phyloP scores from a whole-genome alignment of 116 monocot genomes.

The Phalaenopsis hybrid region DNA sequence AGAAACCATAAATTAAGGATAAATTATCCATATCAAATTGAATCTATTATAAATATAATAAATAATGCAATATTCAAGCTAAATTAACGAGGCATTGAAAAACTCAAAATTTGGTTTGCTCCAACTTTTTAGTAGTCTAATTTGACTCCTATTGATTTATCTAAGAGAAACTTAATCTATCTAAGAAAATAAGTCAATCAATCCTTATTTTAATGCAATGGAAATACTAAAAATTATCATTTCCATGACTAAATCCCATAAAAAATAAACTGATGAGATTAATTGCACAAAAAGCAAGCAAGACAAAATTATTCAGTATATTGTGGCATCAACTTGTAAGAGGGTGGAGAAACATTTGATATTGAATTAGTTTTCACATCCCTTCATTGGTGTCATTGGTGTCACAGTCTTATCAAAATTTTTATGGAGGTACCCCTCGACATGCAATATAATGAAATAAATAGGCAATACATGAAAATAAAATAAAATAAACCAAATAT shows the following conservation, averaged over 20 bases:
- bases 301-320: too few relatives aligned
- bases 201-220: neutral
- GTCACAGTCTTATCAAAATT: too few relatives aligned
- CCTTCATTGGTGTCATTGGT: too few relatives aligned
- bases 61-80: neutral
- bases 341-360: too few relatives aligned
- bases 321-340: too few relatives aligned
- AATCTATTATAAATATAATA: neutral
- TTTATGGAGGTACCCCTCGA: too few relatives aligned
- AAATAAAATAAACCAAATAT: too few relatives aligned
- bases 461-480: too few relatives aligned
- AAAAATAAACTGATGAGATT: neutral
- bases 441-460: too few relatives aligned
- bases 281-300: neutral
- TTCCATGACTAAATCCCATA: neutral
- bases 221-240: neutral
- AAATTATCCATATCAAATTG: neutral
- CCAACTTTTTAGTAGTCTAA: neutral
- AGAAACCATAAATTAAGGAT: neutral
- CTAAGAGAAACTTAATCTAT: neutral
- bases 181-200: neutral
- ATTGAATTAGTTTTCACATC: too few relatives aligned
- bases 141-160: neutral
- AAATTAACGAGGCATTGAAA: neutral
- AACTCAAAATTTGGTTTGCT: neutral